Conservation (phyloP, 305 asterid genomes). For the Fraxinus sp. region DNA sequence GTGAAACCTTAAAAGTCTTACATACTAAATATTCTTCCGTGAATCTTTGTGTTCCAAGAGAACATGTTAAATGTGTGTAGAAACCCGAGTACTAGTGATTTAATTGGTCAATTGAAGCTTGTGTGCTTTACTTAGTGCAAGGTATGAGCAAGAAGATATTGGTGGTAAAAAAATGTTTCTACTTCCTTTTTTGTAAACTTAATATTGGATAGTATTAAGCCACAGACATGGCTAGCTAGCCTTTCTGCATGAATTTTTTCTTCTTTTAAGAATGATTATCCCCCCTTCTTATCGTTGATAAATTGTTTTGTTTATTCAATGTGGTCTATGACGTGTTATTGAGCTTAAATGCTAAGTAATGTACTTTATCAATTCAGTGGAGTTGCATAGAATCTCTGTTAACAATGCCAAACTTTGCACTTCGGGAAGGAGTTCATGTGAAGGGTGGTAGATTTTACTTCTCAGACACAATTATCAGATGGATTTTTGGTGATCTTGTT, state of each 20-base stretch:
- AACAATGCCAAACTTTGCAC: constrained; percentile 58
- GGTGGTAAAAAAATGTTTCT: constrained; percentile 3
- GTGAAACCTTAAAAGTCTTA: not conserved
- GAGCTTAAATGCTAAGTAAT: constrained; percentile 25
- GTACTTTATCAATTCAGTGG: constrained; percentile 57
- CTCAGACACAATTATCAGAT: constrained; percentile 44
- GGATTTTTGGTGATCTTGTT: constrained; percentile 68
- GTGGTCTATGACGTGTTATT: constrained; percentile 18
- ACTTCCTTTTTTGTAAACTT: not conserved
- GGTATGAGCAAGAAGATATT: not conserved
- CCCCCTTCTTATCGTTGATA: constrained; percentile 21
- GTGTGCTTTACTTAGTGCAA: not conserved
- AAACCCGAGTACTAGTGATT: not conserved
- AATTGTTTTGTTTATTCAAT: not conserved
- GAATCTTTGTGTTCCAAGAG: not conserved
- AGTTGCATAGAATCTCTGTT: constrained; percentile 71
- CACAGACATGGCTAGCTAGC: not conserved
- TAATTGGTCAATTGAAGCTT: not conserved
- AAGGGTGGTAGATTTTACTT: constrained; percentile 37
- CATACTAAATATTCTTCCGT: not conserved
- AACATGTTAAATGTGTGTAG: not conserved
- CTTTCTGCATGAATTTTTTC: not conserved
- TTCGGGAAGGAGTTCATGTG: constrained; percentile 40
- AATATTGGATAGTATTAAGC: not conserved
- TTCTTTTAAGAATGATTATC: not conserved